Conservation (phyloP, 2,329 filamentous ascomycete species). For the Pleomassaria siparia region DNA sequence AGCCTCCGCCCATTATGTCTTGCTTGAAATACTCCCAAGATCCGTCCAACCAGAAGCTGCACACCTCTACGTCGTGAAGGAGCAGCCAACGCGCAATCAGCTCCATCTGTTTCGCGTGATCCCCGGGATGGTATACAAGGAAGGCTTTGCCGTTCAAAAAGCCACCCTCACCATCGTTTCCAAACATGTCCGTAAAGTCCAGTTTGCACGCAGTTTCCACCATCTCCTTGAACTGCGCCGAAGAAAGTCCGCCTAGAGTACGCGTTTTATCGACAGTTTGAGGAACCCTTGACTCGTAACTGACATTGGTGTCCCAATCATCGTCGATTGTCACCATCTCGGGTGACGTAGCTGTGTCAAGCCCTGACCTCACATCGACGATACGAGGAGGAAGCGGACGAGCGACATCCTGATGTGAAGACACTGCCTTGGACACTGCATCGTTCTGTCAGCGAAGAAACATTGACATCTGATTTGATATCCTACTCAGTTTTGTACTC, state of each 20-base stretch:
- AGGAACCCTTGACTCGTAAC: neutral
- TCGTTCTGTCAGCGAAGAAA: neutral
- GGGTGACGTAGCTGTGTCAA: too few relatives aligned
- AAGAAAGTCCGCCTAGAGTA: neutral
- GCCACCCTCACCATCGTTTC: neutral
- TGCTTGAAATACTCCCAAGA: constrained; percentile 30
- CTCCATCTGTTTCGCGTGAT: constrained; percentile 32
- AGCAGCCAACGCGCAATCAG: constrained; percentile 35
- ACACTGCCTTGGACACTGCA: neutral
- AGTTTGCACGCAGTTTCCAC: constrained; percentile 23
- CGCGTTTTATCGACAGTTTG: neutral
- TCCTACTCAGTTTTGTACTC: neutral
- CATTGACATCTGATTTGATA: neutral
- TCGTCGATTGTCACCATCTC: too few relatives aligned
- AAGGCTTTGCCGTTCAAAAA: constrained; percentile 25
- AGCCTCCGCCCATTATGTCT: constrained; percentile 17
- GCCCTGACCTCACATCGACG: neutral
- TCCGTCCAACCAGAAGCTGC: constrained; percentile 23
- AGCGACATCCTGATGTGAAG: neutral
- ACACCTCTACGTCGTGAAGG: constrained; percentile 32
- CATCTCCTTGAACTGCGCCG: constrained; percentile 14
- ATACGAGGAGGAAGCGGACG: neutral
- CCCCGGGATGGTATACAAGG: constrained; percentile 29
- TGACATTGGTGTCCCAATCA: too few relatives aligned
- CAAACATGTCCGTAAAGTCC: constrained; percentile 27